Evolutionary conservation across 1,284 basidiomycete species (phyloP).

Genomic region (Volvariella volvacea): DNA sequence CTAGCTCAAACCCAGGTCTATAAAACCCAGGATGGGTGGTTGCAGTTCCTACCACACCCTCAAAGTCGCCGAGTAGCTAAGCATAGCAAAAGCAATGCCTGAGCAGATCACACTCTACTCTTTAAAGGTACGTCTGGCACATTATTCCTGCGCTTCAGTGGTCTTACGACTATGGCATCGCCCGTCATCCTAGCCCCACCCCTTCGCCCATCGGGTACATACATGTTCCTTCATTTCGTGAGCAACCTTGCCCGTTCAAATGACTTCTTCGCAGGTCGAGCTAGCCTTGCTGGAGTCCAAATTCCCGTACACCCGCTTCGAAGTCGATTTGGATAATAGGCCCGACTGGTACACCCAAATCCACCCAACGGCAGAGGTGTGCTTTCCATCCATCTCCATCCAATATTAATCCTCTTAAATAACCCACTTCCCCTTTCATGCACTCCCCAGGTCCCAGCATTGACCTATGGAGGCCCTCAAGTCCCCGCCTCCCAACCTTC

Average conservation of each 20-base stretch:
- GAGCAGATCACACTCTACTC: no score
- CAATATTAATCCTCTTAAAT: background rate
- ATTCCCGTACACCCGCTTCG: slow-evolving; percentile 8
- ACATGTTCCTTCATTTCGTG: background rate
- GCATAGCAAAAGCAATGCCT: no score
- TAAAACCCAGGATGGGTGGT: no score
- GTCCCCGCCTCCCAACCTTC: slow-evolving; percentile 45
- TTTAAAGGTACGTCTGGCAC: no score
- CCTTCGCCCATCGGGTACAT: slow-evolving; percentile 10
- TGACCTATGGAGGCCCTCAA: slow-evolving; percentile 54
- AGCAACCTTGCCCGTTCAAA: background rate
- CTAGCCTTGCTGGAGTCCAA: slow-evolving; percentile 12
- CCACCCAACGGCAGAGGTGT: slow-evolving; percentile 10
- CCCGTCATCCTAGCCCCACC: no score
- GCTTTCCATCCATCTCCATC: slow-evolving; percentile 7
- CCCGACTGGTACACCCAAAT: slow-evolving; percentile 14
- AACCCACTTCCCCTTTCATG: background rate
- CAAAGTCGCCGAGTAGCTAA: no score
- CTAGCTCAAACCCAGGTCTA: no score
- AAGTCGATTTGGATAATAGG: slow-evolving; percentile 10
- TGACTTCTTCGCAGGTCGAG: slow-evolving; percentile 6
- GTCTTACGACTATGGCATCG: no score
- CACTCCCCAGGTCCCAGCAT: slow-evolving; percentile 38
- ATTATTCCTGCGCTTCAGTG: no score
- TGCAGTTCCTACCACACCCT: no score